A percentile compares a stretch with the other conserved stretches of the same genome.
phyloP scores from a whole-genome alignment of 768 basidiomycete genomes.

The Asterophora lycoperdoides region DNA sequence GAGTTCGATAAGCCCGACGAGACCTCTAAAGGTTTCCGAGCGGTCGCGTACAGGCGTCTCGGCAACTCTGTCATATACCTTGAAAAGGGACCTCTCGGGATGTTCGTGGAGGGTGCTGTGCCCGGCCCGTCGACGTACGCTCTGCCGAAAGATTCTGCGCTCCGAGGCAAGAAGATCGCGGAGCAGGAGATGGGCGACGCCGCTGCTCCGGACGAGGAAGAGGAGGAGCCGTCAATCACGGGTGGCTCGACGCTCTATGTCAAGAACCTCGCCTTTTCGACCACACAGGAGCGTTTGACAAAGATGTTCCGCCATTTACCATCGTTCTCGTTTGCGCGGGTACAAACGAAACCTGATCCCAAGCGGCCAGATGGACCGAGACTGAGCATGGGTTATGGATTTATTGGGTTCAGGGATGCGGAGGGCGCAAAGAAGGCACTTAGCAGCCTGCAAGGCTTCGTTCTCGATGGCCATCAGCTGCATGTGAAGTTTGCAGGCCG shows the following conservation, averaged over 20 bases:
- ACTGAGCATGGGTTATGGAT: constrained; percentile 95
- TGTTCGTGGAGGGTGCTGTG: constrained; percentile 57
- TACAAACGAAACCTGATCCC: constrained; percentile 89
- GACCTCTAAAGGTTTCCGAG: constrained; percentile 72
- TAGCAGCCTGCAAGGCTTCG: constrained; percentile 74
- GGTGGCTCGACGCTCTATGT: constrained; percentile 84
- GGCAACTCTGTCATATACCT: constrained; percentile 90
- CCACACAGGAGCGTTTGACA: constrained; percentile 67
- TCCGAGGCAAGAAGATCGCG: constrained; percentile 35
- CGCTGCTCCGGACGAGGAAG: constrained; percentile 18
- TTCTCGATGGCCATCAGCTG: constrained; percentile 83
- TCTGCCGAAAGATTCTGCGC: constrained; percentile 9
- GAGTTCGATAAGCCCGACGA: constrained; percentile 74
- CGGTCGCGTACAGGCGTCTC: constrained; percentile 80
- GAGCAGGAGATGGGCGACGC: constrained; percentile 35
- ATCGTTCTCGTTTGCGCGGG: constrained; percentile 79
- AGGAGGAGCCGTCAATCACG: constrained; percentile 41
- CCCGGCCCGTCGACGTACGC: constrained; percentile 10
- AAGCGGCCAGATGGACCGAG: constrained; percentile 55
- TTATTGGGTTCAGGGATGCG: constrained; percentile 79
- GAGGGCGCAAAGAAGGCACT: constrained; percentile 73
- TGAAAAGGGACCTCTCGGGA: constrained; percentile 84
- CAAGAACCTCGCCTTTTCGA: constrained; percentile 95
- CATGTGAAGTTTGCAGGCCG: constrained; percentile 85
- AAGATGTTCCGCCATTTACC: constrained; percentile 71